Percentiles rank a stretch among this genome's conserved stretches.
Evolutionary conservation across 495 filamentous ascomycete species (phyloP).

Genomic region (Talaromyces trachyspermus): DNA sequence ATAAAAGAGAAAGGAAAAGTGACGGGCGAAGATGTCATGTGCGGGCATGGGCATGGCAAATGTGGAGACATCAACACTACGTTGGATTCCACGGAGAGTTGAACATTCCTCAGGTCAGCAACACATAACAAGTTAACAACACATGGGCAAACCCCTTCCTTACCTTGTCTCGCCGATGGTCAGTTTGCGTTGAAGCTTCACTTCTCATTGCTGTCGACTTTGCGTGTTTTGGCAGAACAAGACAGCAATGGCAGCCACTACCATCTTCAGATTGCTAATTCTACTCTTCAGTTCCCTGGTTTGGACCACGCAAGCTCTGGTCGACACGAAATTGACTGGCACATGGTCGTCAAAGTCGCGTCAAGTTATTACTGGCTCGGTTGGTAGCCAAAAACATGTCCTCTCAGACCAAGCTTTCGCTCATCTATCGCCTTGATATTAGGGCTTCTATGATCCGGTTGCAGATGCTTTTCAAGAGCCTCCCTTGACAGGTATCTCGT

Average conservation of each 20-base stretch:
- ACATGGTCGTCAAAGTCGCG: conserved; percentile 75
- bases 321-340: conserved; percentile 41
- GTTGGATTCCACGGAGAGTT: conserved; percentile 9
- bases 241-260: not conserved
- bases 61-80: no score
- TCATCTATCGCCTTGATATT: conserved; percentile 7
- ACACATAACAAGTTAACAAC: not conserved
- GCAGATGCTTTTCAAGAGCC: conserved; percentile 65
- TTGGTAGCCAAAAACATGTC: conserved; percentile 32
- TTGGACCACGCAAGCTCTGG: not conserved
- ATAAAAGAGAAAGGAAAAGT: not conserved
- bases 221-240: not conserved
- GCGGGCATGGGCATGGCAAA: conserved; percentile 6
- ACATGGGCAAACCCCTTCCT: not conserved
- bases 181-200: not conserved
- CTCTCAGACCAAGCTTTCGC: conserved; percentile 4
- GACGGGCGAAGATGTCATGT: not conserved
- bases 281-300: conserved; percentile 23
- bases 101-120: not conserved
- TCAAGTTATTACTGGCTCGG: conserved; percentile 65
- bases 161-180: not conserved
- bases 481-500: conserved; percentile 66
- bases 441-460: conserved; percentile 71
- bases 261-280: conserved; percentile 1
- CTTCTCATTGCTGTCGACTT: not conserved